Evolutionary conservation across 2,329 filamentous ascomycete genomes (phyloP).

Genomic region (Epichloe gansuensis): DNA sequence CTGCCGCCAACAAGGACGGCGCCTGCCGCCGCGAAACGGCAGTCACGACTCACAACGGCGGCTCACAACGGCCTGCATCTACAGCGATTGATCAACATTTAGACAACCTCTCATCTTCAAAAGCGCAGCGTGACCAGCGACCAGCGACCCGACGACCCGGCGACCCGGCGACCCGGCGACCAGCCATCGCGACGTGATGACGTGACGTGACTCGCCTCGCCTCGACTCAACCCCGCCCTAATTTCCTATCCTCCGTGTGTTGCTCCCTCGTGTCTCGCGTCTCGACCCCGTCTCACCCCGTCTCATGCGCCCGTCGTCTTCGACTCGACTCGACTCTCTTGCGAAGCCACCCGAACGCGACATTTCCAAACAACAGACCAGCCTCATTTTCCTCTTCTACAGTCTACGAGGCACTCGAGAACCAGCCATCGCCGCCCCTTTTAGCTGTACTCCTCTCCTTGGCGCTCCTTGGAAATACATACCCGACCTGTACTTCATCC

Average conservation of each 20-base stretch:
- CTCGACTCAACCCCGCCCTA: neutral
- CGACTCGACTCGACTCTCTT: neutral
- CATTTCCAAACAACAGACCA: neutral
- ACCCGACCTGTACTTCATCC: too few species aligned
- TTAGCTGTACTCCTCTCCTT: too few species aligned
- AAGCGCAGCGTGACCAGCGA: neutral
- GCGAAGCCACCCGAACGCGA: neutral
- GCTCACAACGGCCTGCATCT: neutral
- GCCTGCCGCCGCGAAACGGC: neutral
- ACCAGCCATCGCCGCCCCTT: neutral
- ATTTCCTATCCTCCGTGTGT: neutral
- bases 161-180: neutral
- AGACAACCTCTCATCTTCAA: neutral
- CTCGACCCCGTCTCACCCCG: neutral
- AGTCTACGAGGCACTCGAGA: too few species aligned
- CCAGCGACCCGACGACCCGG: neutral
- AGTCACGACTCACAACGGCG: too few species aligned
- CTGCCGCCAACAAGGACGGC: neutral
- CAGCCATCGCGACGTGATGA: neutral
- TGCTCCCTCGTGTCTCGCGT: neutral
- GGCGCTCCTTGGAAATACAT: too few species aligned
- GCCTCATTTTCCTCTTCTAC: neutral
- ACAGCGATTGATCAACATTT: too few species aligned
- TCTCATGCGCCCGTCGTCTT: neutral
- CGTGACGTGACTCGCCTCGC: neutral